Evolutionary conservation across 2,329 filamentous ascomycete species (phyloP).

Genomic region (Epichloe festucae): DNA sequence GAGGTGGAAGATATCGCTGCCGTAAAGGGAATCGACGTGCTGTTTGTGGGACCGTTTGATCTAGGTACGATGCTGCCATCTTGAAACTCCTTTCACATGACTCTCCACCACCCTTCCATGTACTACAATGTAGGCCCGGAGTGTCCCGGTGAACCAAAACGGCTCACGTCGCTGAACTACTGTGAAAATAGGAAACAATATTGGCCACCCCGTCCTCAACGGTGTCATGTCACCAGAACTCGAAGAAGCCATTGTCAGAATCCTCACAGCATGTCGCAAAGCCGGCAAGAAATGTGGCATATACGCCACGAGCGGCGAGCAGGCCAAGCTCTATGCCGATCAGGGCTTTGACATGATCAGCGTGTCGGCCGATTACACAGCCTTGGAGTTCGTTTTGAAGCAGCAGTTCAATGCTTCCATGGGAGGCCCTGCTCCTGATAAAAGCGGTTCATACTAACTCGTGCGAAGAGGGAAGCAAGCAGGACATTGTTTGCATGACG

Average conservation of each 20-base stretch:
- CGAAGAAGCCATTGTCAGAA: conserved; percentile 42
- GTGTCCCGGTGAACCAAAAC: neutral
- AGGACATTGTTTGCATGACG: too few relatives aligned
- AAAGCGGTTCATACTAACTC: conserved; percentile 28
- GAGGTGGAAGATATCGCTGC: conserved; percentile 48
- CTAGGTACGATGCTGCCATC: conserved; percentile 27
- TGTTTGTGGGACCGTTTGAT: conserved; percentile 56
- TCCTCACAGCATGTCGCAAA: conserved; percentile 42
- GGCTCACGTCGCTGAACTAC: neutral
- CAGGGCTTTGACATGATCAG: conserved; percentile 51
- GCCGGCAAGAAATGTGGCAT: conserved; percentile 56
- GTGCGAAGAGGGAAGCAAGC: neutral
- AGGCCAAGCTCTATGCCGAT: conserved; percentile 40
- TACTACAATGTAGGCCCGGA: neutral
- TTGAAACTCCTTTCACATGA: too few relatives aligned
- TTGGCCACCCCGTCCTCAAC: conserved; percentile 48
- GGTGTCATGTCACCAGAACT: conserved; percentile 46
- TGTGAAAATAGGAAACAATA: conserved; percentile 36
- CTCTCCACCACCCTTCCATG: too few relatives aligned
- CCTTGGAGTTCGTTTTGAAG: conserved; percentile 31
- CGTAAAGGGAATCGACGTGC: conserved; percentile 45
- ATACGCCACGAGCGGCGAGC: conserved; percentile 41
- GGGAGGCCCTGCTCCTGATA: conserved; percentile 23
- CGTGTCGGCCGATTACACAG: conserved; percentile 42
- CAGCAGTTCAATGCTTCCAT: conserved; percentile 34